Percentiles rank a stretch among this genome's conserved stretches.
Conservation (phyloP, 2,329 filamentous ascomycete genomes). For the Colletotrichum ledebouriae region DNA sequence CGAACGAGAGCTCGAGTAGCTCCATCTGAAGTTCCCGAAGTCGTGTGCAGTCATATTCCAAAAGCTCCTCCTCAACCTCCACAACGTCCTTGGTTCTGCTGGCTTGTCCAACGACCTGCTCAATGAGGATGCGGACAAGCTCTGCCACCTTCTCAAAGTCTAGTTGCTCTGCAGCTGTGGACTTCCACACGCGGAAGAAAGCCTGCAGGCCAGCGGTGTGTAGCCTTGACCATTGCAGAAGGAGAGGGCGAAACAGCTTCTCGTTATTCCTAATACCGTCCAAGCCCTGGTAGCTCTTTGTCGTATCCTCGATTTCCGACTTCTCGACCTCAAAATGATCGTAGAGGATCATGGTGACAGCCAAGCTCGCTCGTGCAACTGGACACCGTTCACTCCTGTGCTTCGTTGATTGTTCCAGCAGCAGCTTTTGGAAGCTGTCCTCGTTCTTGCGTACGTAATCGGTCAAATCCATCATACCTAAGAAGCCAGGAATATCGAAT, state of each 20-base stretch:
- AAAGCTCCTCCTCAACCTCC: slow-evolving; percentile 90
- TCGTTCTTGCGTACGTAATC: slow-evolving; percentile 95
- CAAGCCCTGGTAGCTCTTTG: slow-evolving; percentile 79
- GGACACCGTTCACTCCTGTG: slow-evolving; percentile 83
- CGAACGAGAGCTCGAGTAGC: slow-evolving; percentile 88
- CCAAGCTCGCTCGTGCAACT: slow-evolving; percentile 86
- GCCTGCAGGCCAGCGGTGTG: slow-evolving; percentile 88
- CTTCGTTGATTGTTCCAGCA: slow-evolving; percentile 88
- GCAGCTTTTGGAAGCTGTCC: slow-evolving; percentile 90
- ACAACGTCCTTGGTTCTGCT: slow-evolving; percentile 84
- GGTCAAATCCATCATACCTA: slow-evolving; percentile 97
- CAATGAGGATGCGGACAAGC: slow-evolving; percentile 88
- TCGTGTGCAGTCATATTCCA: slow-evolving; percentile 82
- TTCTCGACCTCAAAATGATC: slow-evolving; percentile 96
- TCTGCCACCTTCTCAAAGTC: slow-evolving; percentile 97
- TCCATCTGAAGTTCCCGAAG: slow-evolving; percentile 94
- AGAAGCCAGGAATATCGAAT: slow-evolving; percentile 86
- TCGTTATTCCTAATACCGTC: slow-evolving; percentile 86
- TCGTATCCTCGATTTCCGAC: slow-evolving; percentile 80
- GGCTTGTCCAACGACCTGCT: slow-evolving; percentile 88
- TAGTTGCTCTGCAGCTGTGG: slow-evolving; percentile 83
- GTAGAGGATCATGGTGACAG: slow-evolving; percentile 89
- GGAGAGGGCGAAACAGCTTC: slow-evolving; percentile 84
- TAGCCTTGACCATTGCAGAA: slow-evolving; percentile 93
- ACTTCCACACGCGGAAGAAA: slow-evolving; percentile 94